Evolutionary conservation across 1,284 basidiomycete species (phyloP), one percentile per base, ranked within the genome.

Genomic region (Laetiporus sulphureus): DNA sequence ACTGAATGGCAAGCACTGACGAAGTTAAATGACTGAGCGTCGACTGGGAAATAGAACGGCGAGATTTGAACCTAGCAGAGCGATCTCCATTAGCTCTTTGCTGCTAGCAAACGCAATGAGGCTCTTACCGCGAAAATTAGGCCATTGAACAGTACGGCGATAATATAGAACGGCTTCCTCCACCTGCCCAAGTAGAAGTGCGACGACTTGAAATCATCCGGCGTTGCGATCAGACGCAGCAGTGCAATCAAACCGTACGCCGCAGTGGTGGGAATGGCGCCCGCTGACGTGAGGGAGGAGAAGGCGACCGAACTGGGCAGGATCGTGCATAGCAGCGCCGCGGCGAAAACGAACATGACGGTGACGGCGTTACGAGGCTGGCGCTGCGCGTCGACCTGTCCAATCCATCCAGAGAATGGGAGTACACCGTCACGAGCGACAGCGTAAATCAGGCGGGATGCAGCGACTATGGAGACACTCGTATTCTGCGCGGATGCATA

Each of bases 381-480:
- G 2, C 85, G 82, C 13, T 73, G 62, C 0, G 61, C 47, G 33
- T 84, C 77, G 32, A 92, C 84, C 49, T 71, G 65, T 31, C 85
- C 79, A 41, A 92, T 85, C 89, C 87, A 92, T 6, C 64, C 48
- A 0, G 86, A 90, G 42, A 88, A 59, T 1, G 90, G 90, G 13
- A 93, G 69, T 1, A 92, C 87, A 23, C 90, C 90, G 52, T 93
- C 90, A 42, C 90, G 81, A 15, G 90, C 89, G 38, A 93, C 84
- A 12, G 89, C 90, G 52, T 85, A 92, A 32, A 93, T 73, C 24
- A 93, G 73, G 5, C 90, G 78, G 12, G 88, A 91, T 11, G 89
- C 77, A 3, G 89, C 90, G 20, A 91, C 86, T 44, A 92, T 79
- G 13, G 84, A 75, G 30, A 91, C 75, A 50, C 81, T 88, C 1